Percentiles rank a stretch among this genome's conserved stretches.
These are phyloP conservation scores for Leishmania guyanensis DNA, from an alignment of 208 protist species.

Conservation along the genomic window DNA sequence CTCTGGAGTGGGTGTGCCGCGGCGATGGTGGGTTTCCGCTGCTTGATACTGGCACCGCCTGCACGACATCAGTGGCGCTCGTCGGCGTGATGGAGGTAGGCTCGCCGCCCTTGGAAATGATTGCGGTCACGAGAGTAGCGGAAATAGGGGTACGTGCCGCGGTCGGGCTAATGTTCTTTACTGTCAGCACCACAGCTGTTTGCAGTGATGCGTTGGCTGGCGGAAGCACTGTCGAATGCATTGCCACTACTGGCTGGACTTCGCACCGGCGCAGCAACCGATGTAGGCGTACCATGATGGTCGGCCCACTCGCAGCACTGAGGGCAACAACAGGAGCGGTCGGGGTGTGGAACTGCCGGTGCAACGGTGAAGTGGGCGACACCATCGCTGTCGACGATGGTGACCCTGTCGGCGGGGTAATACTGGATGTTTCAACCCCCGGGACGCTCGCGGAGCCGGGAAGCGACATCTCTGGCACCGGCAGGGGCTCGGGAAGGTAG, in stretches of 20 bases:
- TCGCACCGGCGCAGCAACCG: slow-evolving; percentile 68
- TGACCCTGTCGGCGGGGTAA: neutral
- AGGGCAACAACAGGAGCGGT: neutral
- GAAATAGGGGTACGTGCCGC: neutral
- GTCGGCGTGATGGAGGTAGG: neutral
- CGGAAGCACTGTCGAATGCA: slow-evolving; percentile 71
- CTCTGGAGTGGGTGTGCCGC: neutral
- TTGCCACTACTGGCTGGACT: slow-evolving; percentile 61
- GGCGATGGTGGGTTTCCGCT: neutral
- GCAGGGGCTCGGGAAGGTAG: slow-evolving; percentile 39
- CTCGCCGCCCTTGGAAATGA: neutral
- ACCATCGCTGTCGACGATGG: neutral
- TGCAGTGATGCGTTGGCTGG: slow-evolving; percentile 51
- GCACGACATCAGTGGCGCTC: slow-evolving; percentile 11
- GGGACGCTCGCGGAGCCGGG: neutral
- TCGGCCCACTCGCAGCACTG: neutral
- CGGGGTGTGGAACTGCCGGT: neutral
- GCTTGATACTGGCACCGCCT: slow-evolving; percentile 1
- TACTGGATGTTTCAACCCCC: neutral
- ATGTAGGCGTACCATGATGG: slow-evolving; percentile 56
- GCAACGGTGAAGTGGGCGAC: neutral
- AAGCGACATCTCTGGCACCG: neutral
- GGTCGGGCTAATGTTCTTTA: slow-evolving; percentile 46
- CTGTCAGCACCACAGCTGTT: slow-evolving; percentile 52
- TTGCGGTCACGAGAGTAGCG: neutral